These are phyloP conservation scores for Raddia distichophylla DNA, from an alignment of 176 grass and related monocot species.

Conservation along the genomic window DNA sequence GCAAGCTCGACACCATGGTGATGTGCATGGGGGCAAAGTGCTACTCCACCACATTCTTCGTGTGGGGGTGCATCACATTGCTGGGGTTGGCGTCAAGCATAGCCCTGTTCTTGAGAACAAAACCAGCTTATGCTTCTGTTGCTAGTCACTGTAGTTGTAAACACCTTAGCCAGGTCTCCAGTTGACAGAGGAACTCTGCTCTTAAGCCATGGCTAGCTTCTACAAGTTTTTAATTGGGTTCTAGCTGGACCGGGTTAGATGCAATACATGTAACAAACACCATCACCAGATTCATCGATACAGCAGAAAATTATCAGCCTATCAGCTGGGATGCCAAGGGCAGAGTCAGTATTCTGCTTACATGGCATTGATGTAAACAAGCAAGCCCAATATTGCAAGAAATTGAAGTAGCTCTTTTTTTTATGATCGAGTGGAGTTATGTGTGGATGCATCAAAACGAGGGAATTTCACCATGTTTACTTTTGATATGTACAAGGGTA, in stretches of 20 bases:
- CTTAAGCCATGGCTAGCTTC: constrained; percentile 22
- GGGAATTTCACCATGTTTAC: neutral
- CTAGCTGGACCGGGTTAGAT: constrained; percentile 14
- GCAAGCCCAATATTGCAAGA: constrained; percentile 2
- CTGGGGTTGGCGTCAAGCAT: constrained; percentile 64
- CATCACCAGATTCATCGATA: neutral
- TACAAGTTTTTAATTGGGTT: constrained; percentile 34
- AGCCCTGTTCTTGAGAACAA: constrained; percentile 70
- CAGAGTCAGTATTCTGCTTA: neutral
- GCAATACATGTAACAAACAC: constrained; percentile 11
- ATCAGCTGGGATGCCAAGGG: neutral
- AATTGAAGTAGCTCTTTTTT: neutral
- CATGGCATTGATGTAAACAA: constrained; percentile 24
- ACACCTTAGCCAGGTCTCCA: constrained; percentile 25
- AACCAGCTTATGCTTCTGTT: constrained; percentile 45
- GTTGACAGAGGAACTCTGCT: constrained; percentile 32
- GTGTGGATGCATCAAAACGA: neutral
- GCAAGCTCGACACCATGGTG: constrained; percentile 56
- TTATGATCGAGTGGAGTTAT: neutral
- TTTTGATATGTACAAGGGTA: neutral
- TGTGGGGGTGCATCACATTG: constrained; percentile 74
- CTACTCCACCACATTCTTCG: constrained; percentile 69
- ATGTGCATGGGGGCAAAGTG: constrained; percentile 87
- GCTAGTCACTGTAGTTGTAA: constrained; percentile 37
- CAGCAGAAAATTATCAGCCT: constrained; percentile 16